Evolutionary conservation across 192 early-diverging fungal genomes (phyloP), one percentile per base, ranked within the genome.

Genomic region (Paraglomus brasilianum): DNA sequence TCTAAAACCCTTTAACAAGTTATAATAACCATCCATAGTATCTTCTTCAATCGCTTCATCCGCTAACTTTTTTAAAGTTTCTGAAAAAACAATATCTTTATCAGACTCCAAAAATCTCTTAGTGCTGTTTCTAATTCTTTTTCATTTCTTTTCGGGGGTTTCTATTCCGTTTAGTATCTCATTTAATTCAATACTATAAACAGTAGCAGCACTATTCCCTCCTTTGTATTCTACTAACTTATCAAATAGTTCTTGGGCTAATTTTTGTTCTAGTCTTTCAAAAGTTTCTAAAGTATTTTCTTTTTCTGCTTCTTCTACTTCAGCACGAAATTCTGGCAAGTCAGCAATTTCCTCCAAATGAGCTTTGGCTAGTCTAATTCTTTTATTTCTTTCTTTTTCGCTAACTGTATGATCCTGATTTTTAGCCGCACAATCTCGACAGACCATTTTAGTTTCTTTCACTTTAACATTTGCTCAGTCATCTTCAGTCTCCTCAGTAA

Each of bases 1-100:
- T 5, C 58, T 21, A 22, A 60, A 60, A 38, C 40, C 13, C 43
- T 60, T 60, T 13, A 60, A 19, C 14, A 60, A 41, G 36, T 60
- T 60, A 42, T 60, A 60, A 60, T 60, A 60, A 22, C 58, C 58
- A 60, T 60, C 58, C 58, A 60, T 60, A 1, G 58, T 40, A 19
- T 60, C 13, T 60, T 60, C 58, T 2, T 41, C 14, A 60, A 42
- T 60, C 9, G 58, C 36, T 60, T 60, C 58, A 10, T 60, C 3
- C 13, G 39, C 11, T 60, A 60, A 15, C 4, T 60, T 60, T 60
- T 41, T 60, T 41, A 60, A 39, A 42, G 2, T 60, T 40, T 60
- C 58, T 1, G 58, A 60, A 4, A 5, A 42, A 4, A 6, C 36
- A 40, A 60, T 41, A 42, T 40, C 39, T 15, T 2, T 3, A 60